Evolutionary conservation across 2,329 filamentous ascomycete genomes (phyloP).

Genomic region (Dothistroma pini): DNA sequence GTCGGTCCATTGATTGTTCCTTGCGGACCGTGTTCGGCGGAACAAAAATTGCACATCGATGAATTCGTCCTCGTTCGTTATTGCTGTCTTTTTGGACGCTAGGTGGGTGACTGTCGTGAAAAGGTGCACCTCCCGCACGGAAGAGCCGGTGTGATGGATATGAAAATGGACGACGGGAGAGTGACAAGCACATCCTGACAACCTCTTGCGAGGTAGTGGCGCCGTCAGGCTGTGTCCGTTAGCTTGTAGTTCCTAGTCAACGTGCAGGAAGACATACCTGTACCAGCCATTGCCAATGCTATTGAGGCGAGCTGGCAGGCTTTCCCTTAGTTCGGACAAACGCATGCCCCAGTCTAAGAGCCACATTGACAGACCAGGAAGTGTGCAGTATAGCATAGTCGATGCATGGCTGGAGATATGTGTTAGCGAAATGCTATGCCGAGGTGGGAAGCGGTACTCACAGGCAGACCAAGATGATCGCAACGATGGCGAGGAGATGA

Average conservation of each 20-base stretch:
- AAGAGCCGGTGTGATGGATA: slow-evolving; percentile 14
- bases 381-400: slow-evolving; percentile 22
- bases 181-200: slow-evolving; percentile 14
- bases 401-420: slow-evolving; percentile 9
- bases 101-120: slow-evolving; percentile 17
- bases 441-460: not conserved
- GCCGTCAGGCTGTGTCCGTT: slow-evolving; percentile 8
- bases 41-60: slow-evolving; percentile 2
- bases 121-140: slow-evolving; percentile 12
- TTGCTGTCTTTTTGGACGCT: slow-evolving; percentile 10
- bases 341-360: slow-evolving; percentile 18
- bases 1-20: slow-evolving; percentile 10
- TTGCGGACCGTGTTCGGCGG: not conserved
- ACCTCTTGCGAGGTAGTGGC: slow-evolving; percentile 12
- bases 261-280: not conserved
- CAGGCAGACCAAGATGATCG: slow-evolving; percentile 18
- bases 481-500: slow-evolving; percentile 15
- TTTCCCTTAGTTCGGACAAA: slow-evolving; percentile 9
- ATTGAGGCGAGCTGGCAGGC: slow-evolving; percentile 5
- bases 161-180: slow-evolving; percentile 17
- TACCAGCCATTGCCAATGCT: slow-evolving; percentile 16
- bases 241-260: not conserved
- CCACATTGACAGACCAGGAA: slow-evolving; percentile 17
- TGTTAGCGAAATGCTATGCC: not conserved
- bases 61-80: not conserved